A percentile compares a stretch with the other conserved stretches of the same genome.
phyloP scores from a whole-genome alignment of 1,284 basidiomycete genomes.

The Abortiporus biennis region DNA sequence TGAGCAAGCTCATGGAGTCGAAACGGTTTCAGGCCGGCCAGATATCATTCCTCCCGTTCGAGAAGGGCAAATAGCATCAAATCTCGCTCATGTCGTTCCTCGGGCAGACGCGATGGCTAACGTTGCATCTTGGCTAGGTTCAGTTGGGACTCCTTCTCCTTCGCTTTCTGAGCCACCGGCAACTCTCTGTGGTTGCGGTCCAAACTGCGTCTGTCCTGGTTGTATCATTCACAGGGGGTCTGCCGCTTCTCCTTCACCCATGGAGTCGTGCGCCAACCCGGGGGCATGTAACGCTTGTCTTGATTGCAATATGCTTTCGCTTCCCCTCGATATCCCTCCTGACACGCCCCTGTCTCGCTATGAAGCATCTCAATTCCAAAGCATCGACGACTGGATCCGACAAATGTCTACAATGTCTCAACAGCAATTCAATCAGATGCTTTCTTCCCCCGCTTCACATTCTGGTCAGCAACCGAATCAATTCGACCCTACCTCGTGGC shows the following conservation, averaged over 20 bases:
- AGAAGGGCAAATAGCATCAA: conserved; percentile 16
- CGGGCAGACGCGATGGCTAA: conserved; percentile 33
- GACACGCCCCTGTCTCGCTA: conserved; percentile 13
- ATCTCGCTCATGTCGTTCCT: conserved; percentile 28
- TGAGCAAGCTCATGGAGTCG: conserved; percentile 30
- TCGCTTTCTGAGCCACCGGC: conserved; percentile 49
- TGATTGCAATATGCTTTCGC: conserved; percentile 39
- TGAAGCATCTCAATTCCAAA: conserved; percentile 14
- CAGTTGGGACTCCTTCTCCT: conserved; percentile 41
- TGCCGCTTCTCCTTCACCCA: conserved; percentile 32
- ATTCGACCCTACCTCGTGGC: conserved; percentile 41
- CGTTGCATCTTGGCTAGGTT: conserved; percentile 6
- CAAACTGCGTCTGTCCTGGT: conserved; percentile 63
- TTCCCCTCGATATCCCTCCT: conserved; percentile 31
- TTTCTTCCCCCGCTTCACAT: no score
- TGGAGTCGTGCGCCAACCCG: conserved; percentile 43
- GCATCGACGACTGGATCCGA: conserved; percentile 39
- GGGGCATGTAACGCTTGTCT: conserved; percentile 61
- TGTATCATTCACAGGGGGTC: conserved; percentile 66
- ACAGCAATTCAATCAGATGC: conserved; percentile 46
- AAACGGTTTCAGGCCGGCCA: conserved; percentile 6
- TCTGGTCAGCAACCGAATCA: conserved; percentile 26
- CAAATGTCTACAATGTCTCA: conserved; percentile 54
- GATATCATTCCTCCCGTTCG: background rate
- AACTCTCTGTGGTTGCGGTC: conserved; percentile 64